Base-by-base conservation (phyloP, 441 rosid species). In the Populus hybrid region DNA sequence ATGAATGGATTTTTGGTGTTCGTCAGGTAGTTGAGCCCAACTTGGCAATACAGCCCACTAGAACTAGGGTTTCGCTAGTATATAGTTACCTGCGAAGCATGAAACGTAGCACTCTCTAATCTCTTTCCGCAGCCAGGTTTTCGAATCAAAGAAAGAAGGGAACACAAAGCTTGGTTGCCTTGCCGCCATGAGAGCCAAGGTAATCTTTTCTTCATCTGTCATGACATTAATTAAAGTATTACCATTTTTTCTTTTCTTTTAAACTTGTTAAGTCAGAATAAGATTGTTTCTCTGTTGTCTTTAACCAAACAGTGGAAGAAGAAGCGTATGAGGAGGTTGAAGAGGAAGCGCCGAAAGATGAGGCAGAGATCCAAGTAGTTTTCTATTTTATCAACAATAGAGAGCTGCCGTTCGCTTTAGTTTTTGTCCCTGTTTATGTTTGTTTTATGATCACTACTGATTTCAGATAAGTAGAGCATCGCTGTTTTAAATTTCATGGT, bases 291-390 rank as follows among this genome's bases (percentile, higher is more conserved):
- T 64, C n/a, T 61, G 74, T 24, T 50, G 8, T 46, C 12, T 6
- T 72, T 67, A 63, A 5, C 23, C 14, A 4, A 23, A 1, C 82
- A 90, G 93, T 90, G 93, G 91, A 90, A 90, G 94, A 90, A 90
- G 91, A 90, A 90, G 89, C 91, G 94, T 35, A 90, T 90, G 94
- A 90, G 92, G 78, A 88, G 94, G 79, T 72, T 90, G 85, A 90
- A 90, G 94, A 88, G 94, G 90, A 90, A 90, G 91, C 89, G 94
- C 82, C 75, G 94, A 85, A 90, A 90, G 94, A 88, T 88, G 91
- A 87, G 92, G 21, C 92, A 90, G 87, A 87, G 94, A 86, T 90
- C 93, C 66, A 90, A 90, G 89, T 88, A 87, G 85, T 69, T 73
- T 68, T 18, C 46, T 74, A 46, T 30, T 26, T 23, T 9, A 28